A percentile compares a stretch with the other conserved stretches of the same genome.
Evolutionary conservation across 108 stramenopile genomes (phyloP).

Genomic region (Stephanodiscus minutulus): DNA sequence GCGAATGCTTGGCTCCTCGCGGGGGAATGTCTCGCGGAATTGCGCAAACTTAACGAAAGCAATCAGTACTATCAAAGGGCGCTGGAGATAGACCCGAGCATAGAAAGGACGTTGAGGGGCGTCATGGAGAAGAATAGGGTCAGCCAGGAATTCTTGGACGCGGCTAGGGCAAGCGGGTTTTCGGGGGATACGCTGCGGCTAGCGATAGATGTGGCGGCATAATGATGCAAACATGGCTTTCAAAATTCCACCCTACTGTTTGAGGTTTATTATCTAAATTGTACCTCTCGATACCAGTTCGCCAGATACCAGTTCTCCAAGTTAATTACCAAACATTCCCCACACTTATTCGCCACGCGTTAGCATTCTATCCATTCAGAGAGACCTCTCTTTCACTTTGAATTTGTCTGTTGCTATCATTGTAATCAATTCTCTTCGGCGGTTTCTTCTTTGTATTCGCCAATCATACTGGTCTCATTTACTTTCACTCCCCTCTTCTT

Average conservation of each 20-base stretch:
- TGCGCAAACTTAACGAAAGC: slow-evolving; percentile 75
- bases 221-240: background rate
- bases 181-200: slow-evolving; percentile 70
- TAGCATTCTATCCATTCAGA: too few relatives aligned
- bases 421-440: slow-evolving; percentile 5
- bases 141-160: slow-evolving; percentile 65
- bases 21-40: slow-evolving; percentile 66
- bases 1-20: slow-evolving; percentile 64
- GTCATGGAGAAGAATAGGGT: slow-evolving; percentile 55
- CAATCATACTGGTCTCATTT: slow-evolving; percentile 42
- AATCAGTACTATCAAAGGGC: slow-evolving; percentile 68
- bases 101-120: slow-evolving; percentile 45
- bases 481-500: slow-evolving; percentile 45
- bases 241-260: background rate
- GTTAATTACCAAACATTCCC: background rate
- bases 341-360: too few relatives aligned
- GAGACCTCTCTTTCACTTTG: too few relatives aligned
- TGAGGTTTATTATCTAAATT: background rate
- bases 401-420: background rate
- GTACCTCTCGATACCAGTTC: background rate
- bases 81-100: slow-evolving; percentile 56
- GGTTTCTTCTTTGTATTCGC: slow-evolving; percentile 40
- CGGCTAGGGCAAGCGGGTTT: slow-evolving; percentile 62
- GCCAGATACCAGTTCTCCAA: background rate
- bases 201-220: slow-evolving; percentile 75